These are phyloP conservation scores for Biscogniauxia marginata DNA, from an alignment of 2,329 filamentous ascomycete species.

Conservation along the genomic window DNA sequence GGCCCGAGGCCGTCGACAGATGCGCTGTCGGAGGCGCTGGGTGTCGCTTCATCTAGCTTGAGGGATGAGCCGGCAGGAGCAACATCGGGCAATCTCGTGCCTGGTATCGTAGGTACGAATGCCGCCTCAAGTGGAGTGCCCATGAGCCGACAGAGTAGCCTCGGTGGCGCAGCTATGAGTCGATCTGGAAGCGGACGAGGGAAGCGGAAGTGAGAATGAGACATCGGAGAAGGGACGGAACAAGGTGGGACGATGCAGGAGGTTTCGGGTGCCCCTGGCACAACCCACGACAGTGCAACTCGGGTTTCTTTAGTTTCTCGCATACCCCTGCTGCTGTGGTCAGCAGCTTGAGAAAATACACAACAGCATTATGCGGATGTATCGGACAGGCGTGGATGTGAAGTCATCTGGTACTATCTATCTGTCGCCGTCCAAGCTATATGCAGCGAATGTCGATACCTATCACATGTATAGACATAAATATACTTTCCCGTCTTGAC, in stretches of 20 bases:
- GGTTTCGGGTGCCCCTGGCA: not conserved
- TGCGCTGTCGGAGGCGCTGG: slow-evolving; percentile 48
- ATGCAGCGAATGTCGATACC: too few species aligned
- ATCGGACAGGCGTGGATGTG: not conserved
- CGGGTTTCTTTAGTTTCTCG: not conserved
- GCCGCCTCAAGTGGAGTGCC: slow-evolving; percentile 39
- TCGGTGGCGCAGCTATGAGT: slow-evolving; percentile 57
- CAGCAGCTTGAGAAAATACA: not conserved
- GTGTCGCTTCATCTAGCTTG: slow-evolving; percentile 42
- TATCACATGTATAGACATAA: too few species aligned
- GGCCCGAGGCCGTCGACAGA: slow-evolving; percentile 48
- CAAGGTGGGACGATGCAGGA: not conserved
- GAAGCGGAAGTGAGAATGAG: slow-evolving; percentile 25
- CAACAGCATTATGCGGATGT: not conserved
- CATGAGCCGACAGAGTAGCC: slow-evolving; percentile 57
- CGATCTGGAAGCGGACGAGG: slow-evolving; percentile 51
- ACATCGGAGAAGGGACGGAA: not conserved
- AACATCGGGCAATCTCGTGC: slow-evolving; percentile 20
- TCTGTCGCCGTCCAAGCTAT: not conserved
- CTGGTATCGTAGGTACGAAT: slow-evolving; percentile 16
- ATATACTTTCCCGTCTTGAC: too few species aligned
- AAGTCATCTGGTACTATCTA: not conserved
- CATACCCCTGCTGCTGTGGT: not conserved
- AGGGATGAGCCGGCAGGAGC: slow-evolving; percentile 41
- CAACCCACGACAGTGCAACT: not conserved